Base-by-base conservation (phyloP, 805 yeast species). In the Myxozyma mucilagina region DNA sequence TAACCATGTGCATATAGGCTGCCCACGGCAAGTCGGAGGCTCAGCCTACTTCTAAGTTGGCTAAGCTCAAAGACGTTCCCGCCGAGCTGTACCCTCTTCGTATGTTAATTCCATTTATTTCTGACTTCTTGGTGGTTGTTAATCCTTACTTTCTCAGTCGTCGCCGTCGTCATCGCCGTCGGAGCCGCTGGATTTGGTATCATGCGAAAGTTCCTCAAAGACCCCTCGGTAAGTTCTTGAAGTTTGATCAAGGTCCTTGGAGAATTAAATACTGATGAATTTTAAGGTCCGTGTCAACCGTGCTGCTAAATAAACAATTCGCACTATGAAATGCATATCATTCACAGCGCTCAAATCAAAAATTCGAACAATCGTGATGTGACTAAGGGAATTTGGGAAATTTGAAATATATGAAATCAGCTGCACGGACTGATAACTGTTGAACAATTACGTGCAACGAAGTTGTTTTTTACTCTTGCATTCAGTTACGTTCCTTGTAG, bases 21-120 rank as follows among this genome's bases (percentile, higher is more conserved):
- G 56, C 61, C 32, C 57, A 52, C 29, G 60, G 56, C 34, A 62
- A 62, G 53, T 52, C 66, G 24, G 57, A 32, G 29, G 41, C 60
- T 20, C 55, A 50, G 47, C 61, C 60, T 16, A 59, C 66, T 31
- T 53, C 56, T 32, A 62, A 62, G 66, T 47, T 62, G 47, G 59
- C 50, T 16, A 60, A 51, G 51, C 20, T 56, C 43, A 64, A 66
- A 61, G 57, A 57, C 36, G 48, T 69, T 36, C 74, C 74, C 31
- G 73, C 68, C 47, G 74, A 71, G 52, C 64, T 67, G 44, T 70
- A 69, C 58, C 74, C 74, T 53, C 62, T 71, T 29, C 39, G 60
- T 50, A 56, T 24, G 60, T 39, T 13, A n/a, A 8, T n/a, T 41
- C 36, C 10, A n/a, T 35, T 38, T 43, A 36, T 14, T 7, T 11